Base-by-base conservation (phyloP, 306 rosid species). In the Morella rubra region DNA sequence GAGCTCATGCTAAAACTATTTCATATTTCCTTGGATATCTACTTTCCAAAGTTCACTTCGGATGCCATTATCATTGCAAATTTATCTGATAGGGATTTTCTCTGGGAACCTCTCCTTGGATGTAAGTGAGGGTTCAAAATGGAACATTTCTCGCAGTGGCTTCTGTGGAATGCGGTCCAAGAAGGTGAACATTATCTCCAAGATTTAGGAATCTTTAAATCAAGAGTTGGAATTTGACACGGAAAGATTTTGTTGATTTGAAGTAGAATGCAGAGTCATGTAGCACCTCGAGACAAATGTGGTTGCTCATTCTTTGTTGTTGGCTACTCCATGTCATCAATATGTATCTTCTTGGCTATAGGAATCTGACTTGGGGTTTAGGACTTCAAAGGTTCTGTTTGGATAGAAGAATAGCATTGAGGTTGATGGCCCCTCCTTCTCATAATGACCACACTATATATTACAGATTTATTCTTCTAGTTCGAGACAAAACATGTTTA, bases 91-190 rank as follows among this genome's bases (percentile, higher is more conserved):
- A 86, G 98, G 98, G 77, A 73, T 90, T 55, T 93, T 93, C 87
- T 91, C 90, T 12, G 98, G 98, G 32, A 86, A 84, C 77, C 98
- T 93, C 77, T 91, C 97, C 18, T 81, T 86, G 70, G 91, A 91
- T 84, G 89, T 90, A 37, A 54, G 83, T 75, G 86, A 72, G 74
- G 93, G 77, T 42, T 73, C 96, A 72, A 91, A 85, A 72, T 93
- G 91, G 96, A 93, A 80, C 44, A 85, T 93, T 44, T 20, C 54
- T 58, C 82, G 98, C 27, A 77, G 96, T 84, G 98, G 98, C 32
- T 93, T 91, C 75, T 93, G 97, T 68, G 97, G 98, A 79, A 93
- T 93, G 98, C 93, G 96, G 45, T 93, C 98, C 32, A 93, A 89
- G 82, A 90, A 89, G 98, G 97, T 90, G 56, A 45, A 75, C 37